These are phyloP conservation scores for Rhynchospora breviuscula DNA, from an alignment of 176 grass and related monocot species.

Conservation along the genomic window DNA sequence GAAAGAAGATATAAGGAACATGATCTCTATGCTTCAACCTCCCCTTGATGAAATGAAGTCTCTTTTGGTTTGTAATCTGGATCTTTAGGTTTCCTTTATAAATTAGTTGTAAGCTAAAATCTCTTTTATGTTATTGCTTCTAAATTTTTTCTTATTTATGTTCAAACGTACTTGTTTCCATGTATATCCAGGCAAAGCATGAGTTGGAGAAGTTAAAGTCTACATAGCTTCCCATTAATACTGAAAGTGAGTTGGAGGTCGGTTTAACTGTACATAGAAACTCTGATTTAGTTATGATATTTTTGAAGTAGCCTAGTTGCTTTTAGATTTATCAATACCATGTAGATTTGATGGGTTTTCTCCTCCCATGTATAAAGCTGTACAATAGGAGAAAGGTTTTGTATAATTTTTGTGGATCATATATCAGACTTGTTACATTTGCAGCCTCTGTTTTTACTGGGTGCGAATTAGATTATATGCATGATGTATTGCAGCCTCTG, in stretches of 20 bases:
- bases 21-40: constrained; percentile 41
- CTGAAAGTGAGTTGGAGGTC: not conserved
- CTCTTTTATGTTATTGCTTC: not conserved
- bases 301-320: constrained; percentile 2
- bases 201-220: constrained; percentile 62
- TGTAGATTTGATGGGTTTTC: constrained; percentile 9
- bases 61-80: constrained; percentile 38
- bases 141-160: not conserved
- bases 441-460: constrained; percentile 27
- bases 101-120: not conserved
- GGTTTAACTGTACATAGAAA: constrained; percentile 17
- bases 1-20: constrained; percentile 40
- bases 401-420: not conserved
- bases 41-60: constrained; percentile 53
- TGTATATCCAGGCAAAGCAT: constrained; percentile 46
- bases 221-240: constrained; percentile 22
- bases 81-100: not conserved
- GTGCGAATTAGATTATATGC: not conserved
- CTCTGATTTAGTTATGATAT: not conserved
- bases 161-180: not conserved
- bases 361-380: not conserved
- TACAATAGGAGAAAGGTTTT: constrained; percentile 2
- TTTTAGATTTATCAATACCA: constrained; percentile 1
- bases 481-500: not conserved
- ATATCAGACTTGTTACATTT: not conserved